These are phyloP conservation scores for Xylaria sp. DNA, from an alignment of 2,329 filamentous ascomycete species.

Conservation along the genomic window DNA sequence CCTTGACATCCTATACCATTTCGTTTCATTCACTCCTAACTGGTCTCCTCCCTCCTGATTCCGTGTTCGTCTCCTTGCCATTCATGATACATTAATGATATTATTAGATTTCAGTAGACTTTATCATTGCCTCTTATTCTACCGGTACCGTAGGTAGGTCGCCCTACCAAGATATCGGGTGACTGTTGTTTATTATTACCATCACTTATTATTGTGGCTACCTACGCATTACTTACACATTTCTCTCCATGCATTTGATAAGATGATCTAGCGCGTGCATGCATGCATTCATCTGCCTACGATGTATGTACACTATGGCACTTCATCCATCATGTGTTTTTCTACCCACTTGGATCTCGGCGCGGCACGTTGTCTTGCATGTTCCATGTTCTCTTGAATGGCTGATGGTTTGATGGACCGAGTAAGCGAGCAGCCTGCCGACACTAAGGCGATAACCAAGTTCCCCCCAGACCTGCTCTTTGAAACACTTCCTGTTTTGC, in stretches of 20 bases:
- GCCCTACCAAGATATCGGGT: background rate
- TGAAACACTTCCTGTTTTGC: slow-evolving; percentile 36
- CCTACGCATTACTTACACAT: background rate
- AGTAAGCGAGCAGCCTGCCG: slow-evolving; percentile 26
- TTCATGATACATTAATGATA: too few species aligned
- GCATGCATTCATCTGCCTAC: slow-evolving; percentile 5
- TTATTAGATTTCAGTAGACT: too few species aligned
- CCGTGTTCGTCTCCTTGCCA: background rate
- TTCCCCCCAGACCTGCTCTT: slow-evolving; percentile 12
- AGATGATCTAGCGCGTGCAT: slow-evolving; percentile 1
- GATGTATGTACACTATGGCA: slow-evolving; percentile 16
- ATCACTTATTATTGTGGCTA: background rate
- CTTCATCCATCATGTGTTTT: slow-evolving; percentile 26
- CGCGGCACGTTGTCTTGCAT: slow-evolving; percentile 38
- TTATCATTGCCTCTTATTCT: too few species aligned
- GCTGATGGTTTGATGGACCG: slow-evolving; percentile 13
- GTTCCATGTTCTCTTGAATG: slow-evolving; percentile 28
- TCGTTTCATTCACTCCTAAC: background rate
- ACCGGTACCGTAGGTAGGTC: too few species aligned
- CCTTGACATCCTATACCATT: background rate
- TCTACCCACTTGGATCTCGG: slow-evolving; percentile 24
- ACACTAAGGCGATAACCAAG: background rate
- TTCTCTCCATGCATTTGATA: background rate
- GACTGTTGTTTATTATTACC: background rate
- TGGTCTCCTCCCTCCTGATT: background rate